Percentiles rank a stretch among this genome's conserved stretches.
Evolutionary conservation across 2,329 filamentous ascomycete species (phyloP).

Genomic region (Cryphonectria naterciae): DNA sequence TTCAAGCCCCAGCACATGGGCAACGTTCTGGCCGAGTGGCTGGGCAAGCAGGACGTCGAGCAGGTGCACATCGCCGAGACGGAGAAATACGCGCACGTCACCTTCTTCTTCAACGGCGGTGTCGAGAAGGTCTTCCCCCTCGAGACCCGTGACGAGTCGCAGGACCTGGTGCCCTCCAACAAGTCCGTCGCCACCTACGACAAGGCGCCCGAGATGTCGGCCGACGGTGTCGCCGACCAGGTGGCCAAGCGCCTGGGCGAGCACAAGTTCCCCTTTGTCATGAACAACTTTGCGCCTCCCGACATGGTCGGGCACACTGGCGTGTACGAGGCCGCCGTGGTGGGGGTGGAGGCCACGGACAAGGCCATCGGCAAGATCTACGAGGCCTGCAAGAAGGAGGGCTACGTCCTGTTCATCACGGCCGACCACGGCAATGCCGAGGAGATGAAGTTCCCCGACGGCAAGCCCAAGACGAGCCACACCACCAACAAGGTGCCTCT

Average conservation of each 20-base stretch:
- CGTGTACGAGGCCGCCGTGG: slow-evolving; percentile 90
- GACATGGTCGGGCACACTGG: slow-evolving; percentile 99
- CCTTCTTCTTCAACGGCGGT: slow-evolving; percentile 99
- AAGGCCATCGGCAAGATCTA: slow-evolving; percentile 91
- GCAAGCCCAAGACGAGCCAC: slow-evolving; percentile 97
- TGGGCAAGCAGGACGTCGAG: slow-evolving; percentile 84
- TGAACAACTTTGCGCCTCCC: slow-evolving; percentile 99
- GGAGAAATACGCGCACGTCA: slow-evolving; percentile 99
- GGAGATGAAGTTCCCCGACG: slow-evolving; percentile 97
- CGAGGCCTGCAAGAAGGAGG: slow-evolving; percentile 90
- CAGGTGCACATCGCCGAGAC: slow-evolving; percentile 98
- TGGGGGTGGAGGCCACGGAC: slow-evolving; percentile 85
- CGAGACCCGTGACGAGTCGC: slow-evolving; percentile 83
- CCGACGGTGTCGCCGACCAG: slow-evolving; percentile 85
- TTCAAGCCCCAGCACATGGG: slow-evolving; percentile 96
- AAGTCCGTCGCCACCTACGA: slow-evolving; percentile 93
- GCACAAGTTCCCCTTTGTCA: slow-evolving; percentile 90
- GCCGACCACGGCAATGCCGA: slow-evolving; percentile 97
- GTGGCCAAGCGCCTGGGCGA: slow-evolving; percentile 84
- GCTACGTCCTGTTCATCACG: slow-evolving; percentile 93
- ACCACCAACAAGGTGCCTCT: slow-evolving; percentile 98
- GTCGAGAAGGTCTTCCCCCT: slow-evolving; percentile 95
- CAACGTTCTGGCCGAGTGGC: slow-evolving; percentile 97
- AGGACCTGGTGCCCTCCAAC: slow-evolving; percentile 83
- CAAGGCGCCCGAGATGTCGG: slow-evolving; percentile 93